phyloP scores from a whole-genome alignment of 192 early-diverging fungal genomes.

The Linnemannia elongata region DNA sequence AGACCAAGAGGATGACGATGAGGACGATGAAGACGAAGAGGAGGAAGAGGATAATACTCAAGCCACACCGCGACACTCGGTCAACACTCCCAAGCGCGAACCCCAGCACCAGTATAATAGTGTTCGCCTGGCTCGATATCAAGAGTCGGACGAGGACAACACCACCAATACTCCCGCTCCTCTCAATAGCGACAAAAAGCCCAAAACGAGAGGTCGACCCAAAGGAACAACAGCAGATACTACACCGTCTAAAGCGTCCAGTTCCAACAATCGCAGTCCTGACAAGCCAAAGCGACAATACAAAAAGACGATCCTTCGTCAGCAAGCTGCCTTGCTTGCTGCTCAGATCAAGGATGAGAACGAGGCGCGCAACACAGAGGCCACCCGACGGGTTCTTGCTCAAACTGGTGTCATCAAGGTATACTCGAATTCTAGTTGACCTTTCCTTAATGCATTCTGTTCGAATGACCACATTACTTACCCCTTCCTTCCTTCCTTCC shows the following conservation, averaged over 20 bases:
- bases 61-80: background rate
- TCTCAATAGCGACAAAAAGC: background rate
- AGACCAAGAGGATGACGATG: background rate
- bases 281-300: constrained; percentile 33
- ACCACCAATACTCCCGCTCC: background rate
- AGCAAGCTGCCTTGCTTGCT: constrained; percentile 46
- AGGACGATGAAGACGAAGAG: background rate
- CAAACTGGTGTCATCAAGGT: constrained; percentile 30
- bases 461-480: background rate
- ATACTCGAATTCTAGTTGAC: background rate
- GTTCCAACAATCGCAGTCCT: background rate
- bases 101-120: background rate
- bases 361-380: constrained; percentile 31
- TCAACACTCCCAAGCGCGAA: background rate
- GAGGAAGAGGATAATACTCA: background rate
- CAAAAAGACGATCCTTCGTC: constrained; percentile 48
- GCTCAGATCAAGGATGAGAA: constrained; percentile 50
- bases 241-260: background rate
- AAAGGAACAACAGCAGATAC: background rate
- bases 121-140: background rate
- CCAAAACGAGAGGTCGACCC: background rate
- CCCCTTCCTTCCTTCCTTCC: background rate
- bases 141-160: background rate
- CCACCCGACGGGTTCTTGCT: constrained; percentile 32
- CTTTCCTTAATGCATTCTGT: background rate